Conservation (phyloP, 2,329 filamentous ascomycete species). For the Chaetomiaceae sp. region DNA sequence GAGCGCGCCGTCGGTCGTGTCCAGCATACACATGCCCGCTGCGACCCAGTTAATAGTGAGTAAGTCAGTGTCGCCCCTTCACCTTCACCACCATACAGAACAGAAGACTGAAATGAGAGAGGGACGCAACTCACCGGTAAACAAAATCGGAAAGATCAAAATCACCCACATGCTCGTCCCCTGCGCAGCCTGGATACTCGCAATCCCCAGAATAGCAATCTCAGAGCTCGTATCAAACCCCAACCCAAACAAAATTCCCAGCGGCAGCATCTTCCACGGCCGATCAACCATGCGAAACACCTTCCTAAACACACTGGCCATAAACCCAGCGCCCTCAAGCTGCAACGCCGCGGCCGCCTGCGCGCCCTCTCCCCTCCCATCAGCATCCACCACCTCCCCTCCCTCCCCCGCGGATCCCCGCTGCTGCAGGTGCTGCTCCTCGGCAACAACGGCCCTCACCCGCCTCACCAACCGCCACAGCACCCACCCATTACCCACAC, state of each 20-base stretch:
- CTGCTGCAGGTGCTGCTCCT: constrained; percentile 29
- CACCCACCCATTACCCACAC: constrained; percentile 80
- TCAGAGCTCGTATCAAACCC: constrained; percentile 96
- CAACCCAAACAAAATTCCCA: constrained; percentile 83
- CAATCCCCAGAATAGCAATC: constrained; percentile 85
- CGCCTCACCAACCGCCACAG: constrained; percentile 69
- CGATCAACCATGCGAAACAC: constrained; percentile 70
- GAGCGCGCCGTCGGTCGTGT: constrained; percentile 86
- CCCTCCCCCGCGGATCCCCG: constrained; percentile 26
- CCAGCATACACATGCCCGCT: constrained; percentile 92
- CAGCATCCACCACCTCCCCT: constrained; percentile 24
- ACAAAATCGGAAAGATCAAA: constrained; percentile 81
- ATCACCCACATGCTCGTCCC: constrained; percentile 94
- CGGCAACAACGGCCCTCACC: constrained; percentile 59
- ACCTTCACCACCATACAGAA: background rate
- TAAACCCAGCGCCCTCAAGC: constrained; percentile 70
- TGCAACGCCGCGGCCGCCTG: too few relatives aligned
- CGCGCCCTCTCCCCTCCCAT: constrained; percentile 41
- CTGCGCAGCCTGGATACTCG: constrained; percentile 76
- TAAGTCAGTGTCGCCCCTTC: too few relatives aligned
- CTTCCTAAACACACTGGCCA: constrained; percentile 65
- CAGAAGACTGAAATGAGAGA: background rate
- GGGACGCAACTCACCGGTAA: constrained; percentile 58
- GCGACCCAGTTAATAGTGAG: too few relatives aligned
- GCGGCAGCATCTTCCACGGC: constrained; percentile 94